A percentile compares a stretch with the other conserved stretches of the same genome.
Evolutionary conservation across 495 filamentous ascomycete species (phyloP).

Genomic region (Penicillium alfredii): DNA sequence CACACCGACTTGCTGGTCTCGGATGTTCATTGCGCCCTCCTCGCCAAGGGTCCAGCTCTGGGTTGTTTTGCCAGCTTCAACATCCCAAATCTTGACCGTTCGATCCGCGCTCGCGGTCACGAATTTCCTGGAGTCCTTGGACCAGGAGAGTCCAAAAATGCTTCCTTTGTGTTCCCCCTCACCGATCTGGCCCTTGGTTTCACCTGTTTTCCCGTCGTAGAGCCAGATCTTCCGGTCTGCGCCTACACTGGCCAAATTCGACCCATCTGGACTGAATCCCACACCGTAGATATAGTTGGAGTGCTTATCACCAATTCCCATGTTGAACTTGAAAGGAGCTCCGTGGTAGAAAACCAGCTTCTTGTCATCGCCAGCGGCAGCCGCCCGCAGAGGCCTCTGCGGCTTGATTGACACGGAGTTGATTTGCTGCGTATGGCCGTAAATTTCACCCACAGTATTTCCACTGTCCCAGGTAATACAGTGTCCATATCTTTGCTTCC

Average conservation of each 20-base stretch:
- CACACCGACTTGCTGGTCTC: constrained; percentile 89
- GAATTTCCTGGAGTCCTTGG: constrained; percentile 78
- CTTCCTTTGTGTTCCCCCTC: constrained; percentile 85
- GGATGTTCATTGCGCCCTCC: constrained; percentile 65
- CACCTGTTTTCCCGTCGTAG: constrained; percentile 93
- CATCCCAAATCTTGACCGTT: constrained; percentile 69
- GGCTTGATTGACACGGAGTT: constrained; percentile 88
- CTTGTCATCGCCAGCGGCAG: constrained; percentile 84
- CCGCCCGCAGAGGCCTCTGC: constrained; percentile 81
- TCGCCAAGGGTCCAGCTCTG: constrained; percentile 87
- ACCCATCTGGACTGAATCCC: constrained; percentile 87
- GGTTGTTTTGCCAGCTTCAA: constrained; percentile 64
- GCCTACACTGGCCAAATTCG: constrained; percentile 76
- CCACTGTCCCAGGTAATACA: constrained; percentile 94
- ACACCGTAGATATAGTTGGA: constrained; percentile 83
- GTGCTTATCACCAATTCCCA: constrained; percentile 67
- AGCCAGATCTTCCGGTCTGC: constrained; percentile 85
- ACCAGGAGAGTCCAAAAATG: constrained; percentile 88
- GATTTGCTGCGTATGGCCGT: constrained; percentile 81
- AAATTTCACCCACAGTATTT: constrained; percentile 90
- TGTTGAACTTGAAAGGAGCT: constrained; percentile 90
- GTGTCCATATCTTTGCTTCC: constrained; percentile 88
- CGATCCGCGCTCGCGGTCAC: constrained; percentile 91
- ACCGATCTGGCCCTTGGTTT: constrained; percentile 67
- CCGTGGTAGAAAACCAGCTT: constrained; percentile 89